Conservation (phyloP, 208 protist genomes). For the Trypanosoma rangeli region DNA sequence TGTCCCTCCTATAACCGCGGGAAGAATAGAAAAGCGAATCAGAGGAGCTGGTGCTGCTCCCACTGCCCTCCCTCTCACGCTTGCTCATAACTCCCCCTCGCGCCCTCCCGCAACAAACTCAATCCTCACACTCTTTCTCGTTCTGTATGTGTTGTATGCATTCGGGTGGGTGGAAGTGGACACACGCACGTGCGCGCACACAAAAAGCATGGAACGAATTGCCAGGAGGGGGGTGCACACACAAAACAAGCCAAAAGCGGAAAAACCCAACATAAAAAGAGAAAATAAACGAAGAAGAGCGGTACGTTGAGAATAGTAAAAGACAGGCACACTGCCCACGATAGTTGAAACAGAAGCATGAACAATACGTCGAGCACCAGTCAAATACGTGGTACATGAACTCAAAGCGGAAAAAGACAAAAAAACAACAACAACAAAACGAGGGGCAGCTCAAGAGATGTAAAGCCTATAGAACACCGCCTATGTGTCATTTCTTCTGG, state of each 20-base stretch:
- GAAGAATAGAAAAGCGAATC: conserved; percentile 30
- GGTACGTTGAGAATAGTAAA: no score
- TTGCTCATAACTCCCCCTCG: conserved; percentile 16
- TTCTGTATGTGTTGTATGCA: neutral
- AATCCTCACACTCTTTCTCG: neutral
- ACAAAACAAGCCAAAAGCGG: neutral
- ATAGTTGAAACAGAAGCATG: no score
- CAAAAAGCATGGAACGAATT: no score
- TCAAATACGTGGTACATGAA: no score
- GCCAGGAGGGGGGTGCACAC: no score
- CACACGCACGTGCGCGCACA: neutral
- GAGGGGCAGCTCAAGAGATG: no score
- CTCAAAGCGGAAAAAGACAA: conserved; percentile 6
- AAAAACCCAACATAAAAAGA: neutral
- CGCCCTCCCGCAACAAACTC: neutral
- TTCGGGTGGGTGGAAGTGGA: neutral
- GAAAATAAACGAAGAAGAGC: no score
- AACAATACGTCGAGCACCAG: no score
- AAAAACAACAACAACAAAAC: neutral
- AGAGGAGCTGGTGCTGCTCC: conserved; percentile 24
- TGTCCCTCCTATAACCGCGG: conserved; percentile 10
- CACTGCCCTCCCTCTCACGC: conserved; percentile 25
- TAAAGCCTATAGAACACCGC: no score
- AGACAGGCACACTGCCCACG: neutral
- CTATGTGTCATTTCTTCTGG: neutral